Base-by-base conservation (phyloP, 306 rosid genomes). In the Cicer yamashitae region DNA sequence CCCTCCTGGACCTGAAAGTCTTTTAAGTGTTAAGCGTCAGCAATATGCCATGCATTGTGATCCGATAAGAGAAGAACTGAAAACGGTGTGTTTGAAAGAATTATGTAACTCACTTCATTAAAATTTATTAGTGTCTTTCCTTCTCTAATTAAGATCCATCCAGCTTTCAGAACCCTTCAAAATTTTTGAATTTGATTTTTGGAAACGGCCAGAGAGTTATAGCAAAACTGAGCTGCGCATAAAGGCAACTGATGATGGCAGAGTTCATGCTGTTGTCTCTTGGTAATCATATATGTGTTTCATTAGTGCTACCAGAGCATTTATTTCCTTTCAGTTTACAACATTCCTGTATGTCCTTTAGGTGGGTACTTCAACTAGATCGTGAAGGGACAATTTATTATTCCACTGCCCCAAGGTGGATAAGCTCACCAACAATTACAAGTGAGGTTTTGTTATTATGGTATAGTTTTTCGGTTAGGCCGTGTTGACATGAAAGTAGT, bases 121-220 rank as follows among this genome's bases (percentile, higher is more conserved):
- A 53, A 81, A 72, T 20, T 62, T 75, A 14, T 70, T 61, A 14
- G 77, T 81, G 77, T 81, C 57, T 73, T 82, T 70, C 68, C 85
- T 81, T 81, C 90, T 90, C 77, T 77, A 83, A 65, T 79, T 78
- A 75, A 84, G 79, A 82, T 86, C 77, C 83, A 73, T 88, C 88
- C 93, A 94, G 97, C 94, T 94, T 83, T 94, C 98, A 76, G 93
- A 94, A 84, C 97, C 98, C 84, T 94, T 91, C 98, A 91, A 87
- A 89, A 86, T 91, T 71, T 94, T 94, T 86, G 96, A 94, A 87
- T 91, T 94, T 90, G 94, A 94, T 84, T 94, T 94, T 90, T 90
- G 88, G 90, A 91, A 88, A 91, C 91, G 98, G 85, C 98, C 98
- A 85, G 93, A 91, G 76, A 90, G 97, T 88, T 80, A 44, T 73